phyloP scores from a whole-genome alignment of 768 basidiomycete genomes.

The Lentinula edodes region DNA sequence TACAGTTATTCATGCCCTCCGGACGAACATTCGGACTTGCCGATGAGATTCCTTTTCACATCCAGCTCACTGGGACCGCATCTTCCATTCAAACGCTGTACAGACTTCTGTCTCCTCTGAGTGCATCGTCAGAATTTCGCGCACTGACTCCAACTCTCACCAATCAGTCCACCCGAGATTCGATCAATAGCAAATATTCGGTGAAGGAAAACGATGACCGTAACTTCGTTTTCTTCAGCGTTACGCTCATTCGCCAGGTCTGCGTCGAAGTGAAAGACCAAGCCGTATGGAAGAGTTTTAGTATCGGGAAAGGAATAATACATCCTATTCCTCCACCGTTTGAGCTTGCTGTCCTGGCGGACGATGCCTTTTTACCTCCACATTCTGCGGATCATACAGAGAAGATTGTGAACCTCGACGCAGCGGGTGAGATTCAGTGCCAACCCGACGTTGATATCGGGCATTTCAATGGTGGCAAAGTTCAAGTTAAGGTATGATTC shows the following conservation, averaged over 20 bases:
- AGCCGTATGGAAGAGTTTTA: not conserved
- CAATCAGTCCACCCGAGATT: not conserved
- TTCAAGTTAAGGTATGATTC: not conserved
- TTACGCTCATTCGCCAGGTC: not conserved
- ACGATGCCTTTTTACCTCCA: not conserved
- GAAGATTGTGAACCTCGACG: not conserved
- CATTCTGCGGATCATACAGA: not conserved
- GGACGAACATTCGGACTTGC: constrained; percentile 46
- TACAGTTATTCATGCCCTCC: constrained; percentile 55
- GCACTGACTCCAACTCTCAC: not conserved
- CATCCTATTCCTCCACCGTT: not conserved
- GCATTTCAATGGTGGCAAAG: not conserved
- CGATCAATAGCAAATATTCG: not conserved
- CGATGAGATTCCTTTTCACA: constrained; percentile 58
- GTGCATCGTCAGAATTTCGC: not conserved
- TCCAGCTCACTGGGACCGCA: constrained; percentile 50
- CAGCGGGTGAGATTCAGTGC: not conserved
- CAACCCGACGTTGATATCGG: not conserved
- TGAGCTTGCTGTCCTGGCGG: not conserved
- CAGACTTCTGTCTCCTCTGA: not conserved
- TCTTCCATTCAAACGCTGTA: constrained; percentile 40
- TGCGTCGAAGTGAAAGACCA: not conserved
- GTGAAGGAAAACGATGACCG: not conserved
- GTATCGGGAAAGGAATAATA: not conserved
- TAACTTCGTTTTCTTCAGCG: not conserved